A percentile compares a stretch with the other conserved stretches of the same genome.
These are phyloP conservation scores for Wickerhamomyces hampshirensis DNA, from an alignment of 805 yeast genomes.

Conservation along the genomic window DNA sequence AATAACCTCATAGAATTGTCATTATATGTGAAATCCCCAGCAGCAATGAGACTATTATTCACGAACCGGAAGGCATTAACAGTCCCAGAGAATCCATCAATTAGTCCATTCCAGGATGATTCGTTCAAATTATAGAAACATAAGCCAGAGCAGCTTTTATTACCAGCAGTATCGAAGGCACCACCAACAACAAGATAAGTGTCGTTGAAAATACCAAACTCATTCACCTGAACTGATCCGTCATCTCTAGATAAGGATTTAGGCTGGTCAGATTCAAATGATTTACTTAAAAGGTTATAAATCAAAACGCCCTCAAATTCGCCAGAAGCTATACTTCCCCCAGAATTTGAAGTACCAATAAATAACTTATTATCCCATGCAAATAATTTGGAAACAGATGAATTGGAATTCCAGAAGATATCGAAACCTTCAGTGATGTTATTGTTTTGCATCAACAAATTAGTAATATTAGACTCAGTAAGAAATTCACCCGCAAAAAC, in stretches of 20 bases:
- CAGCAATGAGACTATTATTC: constrained; percentile 36
- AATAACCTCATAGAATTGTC: constrained; percentile 37
- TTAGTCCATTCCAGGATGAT: constrained; percentile 47
- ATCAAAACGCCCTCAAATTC: constrained; percentile 43
- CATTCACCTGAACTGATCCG: constrained; percentile 31
- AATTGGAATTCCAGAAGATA: constrained; percentile 21
- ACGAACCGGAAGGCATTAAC: constrained; percentile 50
- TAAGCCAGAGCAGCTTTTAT: constrained; percentile 52
- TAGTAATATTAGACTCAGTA: constrained; percentile 19
- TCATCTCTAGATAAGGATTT: constrained; percentile 19
- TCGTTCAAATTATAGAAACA: constrained; percentile 59
- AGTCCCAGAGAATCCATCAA: constrained; percentile 41
- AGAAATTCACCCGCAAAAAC: constrained; percentile 59
- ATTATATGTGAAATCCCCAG: constrained; percentile 50
- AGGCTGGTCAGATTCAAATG: constrained; percentile 15
- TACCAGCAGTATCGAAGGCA: constrained; percentile 53
- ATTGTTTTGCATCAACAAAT: constrained; percentile 23
- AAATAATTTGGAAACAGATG: constrained; percentile 18
- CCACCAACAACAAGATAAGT: constrained; percentile 68
- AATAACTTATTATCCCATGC: constrained; percentile 27
- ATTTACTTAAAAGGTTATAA: constrained; percentile 41
- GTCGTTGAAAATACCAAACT: constrained; percentile 28
- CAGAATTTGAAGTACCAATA: constrained; percentile 40
- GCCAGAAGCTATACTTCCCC: constrained; percentile 21
- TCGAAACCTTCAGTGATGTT: constrained; percentile 25